Evolutionary conservation across 345 rosid genomes (phyloP), one percentile per base, ranked within the genome.

Genomic region (Limnanthes douglasii): DNA sequence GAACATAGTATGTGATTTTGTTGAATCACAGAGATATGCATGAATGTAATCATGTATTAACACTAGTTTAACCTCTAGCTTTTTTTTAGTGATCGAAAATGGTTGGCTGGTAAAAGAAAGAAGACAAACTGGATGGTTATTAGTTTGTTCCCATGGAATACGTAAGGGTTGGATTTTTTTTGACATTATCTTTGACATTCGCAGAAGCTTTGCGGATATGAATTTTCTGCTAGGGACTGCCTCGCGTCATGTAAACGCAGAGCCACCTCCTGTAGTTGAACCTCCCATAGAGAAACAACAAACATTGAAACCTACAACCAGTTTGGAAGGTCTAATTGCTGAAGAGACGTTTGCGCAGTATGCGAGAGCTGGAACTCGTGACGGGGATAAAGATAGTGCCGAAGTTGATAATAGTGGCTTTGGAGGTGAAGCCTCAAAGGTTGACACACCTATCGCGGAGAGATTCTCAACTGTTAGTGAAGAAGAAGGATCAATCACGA

Each of bases 401-500:
- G 55, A 48, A 37, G 48, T 56, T 18, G 61, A 51, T 16, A 66
- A 42, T 51, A 56, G 42, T 8, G 57, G 43, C 20, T 37, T 11
- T 48, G 68, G 37, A 5, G 70, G 57, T 15, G 32, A 45, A 15
- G 51, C 36, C 40, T 31, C 34, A 21, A 72, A 43, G 39, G 40
- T 27, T 16, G 66, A 55, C 32, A 48, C 57, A 36, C 25, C 41
- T 43, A 44, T 31, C 28, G 19, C 48, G 40, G 88, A 69, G 31
- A 69, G 61, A 7, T 77, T 80, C 64, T 60, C 45, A 1, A 85
- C 77, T 70, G 96, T 92, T 12, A 61, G 78, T 4, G 90, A 75
- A 17, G 85, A 80, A 56, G 81, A 92, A 67, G 99, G 96, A 53
- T 80, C 88, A 85, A 75, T 92, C 51, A 61, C 68, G 11, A 75